Evolutionary conservation across 352 stramenopile species (phyloP).

Genomic region (Phytophthora litchii): DNA sequence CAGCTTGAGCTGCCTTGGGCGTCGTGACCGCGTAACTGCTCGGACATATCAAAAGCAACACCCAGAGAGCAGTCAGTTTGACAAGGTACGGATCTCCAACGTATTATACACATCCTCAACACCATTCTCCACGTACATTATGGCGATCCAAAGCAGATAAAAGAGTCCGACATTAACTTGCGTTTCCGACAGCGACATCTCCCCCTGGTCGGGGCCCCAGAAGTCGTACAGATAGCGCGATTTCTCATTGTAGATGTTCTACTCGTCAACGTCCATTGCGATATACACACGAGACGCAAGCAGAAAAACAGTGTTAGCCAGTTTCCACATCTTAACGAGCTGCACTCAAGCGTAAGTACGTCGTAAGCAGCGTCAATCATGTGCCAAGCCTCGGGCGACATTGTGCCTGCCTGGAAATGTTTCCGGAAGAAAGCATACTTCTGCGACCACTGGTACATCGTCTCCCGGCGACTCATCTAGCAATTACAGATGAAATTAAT

Average conservation of each 20-base stretch:
- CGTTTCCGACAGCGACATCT: slow-evolving; percentile 56
- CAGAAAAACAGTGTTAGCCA: slow-evolving; percentile 6
- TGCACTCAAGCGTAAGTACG: slow-evolving; percentile 38
- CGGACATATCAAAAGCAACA: slow-evolving; percentile 11
- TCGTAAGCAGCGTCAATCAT: slow-evolving; percentile 69
- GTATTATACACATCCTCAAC: background rate
- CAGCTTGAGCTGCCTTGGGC: slow-evolving; percentile 41
- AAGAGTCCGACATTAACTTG: slow-evolving; percentile 68
- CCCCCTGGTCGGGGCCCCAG: slow-evolving; percentile 55
- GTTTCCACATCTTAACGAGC: slow-evolving; percentile 3
- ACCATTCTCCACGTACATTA: slow-evolving; percentile 53
- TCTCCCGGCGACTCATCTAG: slow-evolving; percentile 63
- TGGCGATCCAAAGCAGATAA: slow-evolving; percentile 64
- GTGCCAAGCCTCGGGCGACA: slow-evolving; percentile 56
- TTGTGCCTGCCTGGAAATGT: slow-evolving; percentile 51
- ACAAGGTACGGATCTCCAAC: slow-evolving; percentile 4
- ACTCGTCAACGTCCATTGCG: slow-evolving; percentile 1
- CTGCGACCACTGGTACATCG: slow-evolving; percentile 58
- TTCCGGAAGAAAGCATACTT: slow-evolving; percentile 67
- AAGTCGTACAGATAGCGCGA: slow-evolving; percentile 64
- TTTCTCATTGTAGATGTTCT: slow-evolving; percentile 70
- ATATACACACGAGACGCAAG: slow-evolving; percentile 7
- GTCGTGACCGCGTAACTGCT: slow-evolving; percentile 56
- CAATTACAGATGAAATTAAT: background rate
- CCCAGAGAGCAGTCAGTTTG: slow-evolving; percentile 16